Percentiles rank a stretch among this genome's conserved stretches.
These are phyloP conservation scores for Picea sitchensis DNA, from an alignment of 75 land plant species.

Conservation along the genomic window DNA sequence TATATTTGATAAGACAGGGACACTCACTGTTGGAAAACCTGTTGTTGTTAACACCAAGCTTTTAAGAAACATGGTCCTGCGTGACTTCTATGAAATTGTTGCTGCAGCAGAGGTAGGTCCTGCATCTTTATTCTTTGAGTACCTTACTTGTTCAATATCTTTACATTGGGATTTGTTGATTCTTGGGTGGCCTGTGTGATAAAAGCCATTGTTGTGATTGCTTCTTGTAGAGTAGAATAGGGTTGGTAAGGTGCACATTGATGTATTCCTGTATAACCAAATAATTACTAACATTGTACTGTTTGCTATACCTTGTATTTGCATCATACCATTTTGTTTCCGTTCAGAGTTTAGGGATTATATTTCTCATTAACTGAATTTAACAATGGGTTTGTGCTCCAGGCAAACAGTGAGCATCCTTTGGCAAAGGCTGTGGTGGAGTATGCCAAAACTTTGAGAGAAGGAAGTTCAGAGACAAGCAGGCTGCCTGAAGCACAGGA, in stretches of 20 bases:
- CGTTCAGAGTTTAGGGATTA: not conserved
- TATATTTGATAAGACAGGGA: slow-evolving; percentile 97
- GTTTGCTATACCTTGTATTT: not conserved
- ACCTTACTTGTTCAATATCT: not conserved
- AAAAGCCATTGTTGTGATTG: not conserved
- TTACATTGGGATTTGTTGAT: not conserved
- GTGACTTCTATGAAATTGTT: slow-evolving; percentile 65
- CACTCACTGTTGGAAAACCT: slow-evolving; percentile 87
- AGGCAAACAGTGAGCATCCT: slow-evolving; percentile 88
- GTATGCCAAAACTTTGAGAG: slow-evolving; percentile 51
- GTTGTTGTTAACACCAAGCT: slow-evolving; percentile 63
- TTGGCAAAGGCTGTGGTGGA: slow-evolving; percentile 81
- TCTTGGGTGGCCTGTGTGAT: not conserved
- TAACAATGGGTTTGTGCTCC: slow-evolving; percentile 3
- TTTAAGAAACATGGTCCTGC: slow-evolving; percentile 44
- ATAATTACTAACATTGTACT: not conserved
- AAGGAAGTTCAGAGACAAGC: slow-evolving; percentile 16
- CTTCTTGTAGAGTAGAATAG: not conserved
- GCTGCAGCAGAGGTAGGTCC: slow-evolving; percentile 71
- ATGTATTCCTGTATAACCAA: not conserved
- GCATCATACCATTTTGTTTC: not conserved
- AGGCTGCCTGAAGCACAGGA: slow-evolving; percentile 37
- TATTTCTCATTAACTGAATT: not conserved
- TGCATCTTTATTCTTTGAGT: not conserved
- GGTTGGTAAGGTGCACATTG: not conserved